Evolutionary conservation across 2,329 filamentous ascomycete species (phyloP).

Genomic region (Daldinia eschscholtzii): DNA sequence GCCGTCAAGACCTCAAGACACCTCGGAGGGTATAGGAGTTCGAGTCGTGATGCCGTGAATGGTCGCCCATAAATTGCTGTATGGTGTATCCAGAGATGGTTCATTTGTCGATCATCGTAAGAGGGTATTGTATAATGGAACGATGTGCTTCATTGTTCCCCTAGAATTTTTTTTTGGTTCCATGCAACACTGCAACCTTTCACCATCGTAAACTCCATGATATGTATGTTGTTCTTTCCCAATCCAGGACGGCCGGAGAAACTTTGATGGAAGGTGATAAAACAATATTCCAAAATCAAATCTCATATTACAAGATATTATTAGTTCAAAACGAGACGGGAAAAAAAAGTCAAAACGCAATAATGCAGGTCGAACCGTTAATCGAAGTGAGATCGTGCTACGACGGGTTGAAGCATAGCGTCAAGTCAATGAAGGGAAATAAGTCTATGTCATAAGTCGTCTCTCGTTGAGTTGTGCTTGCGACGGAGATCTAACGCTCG

Average conservation of each 20-base stretch:
- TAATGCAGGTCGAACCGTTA: slow-evolving; percentile 35
- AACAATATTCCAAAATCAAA: slow-evolving; percentile 45
- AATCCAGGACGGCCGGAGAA: slow-evolving; percentile 43
- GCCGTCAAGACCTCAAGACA: slow-evolving; percentile 45
- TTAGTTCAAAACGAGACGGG: slow-evolving; percentile 42
- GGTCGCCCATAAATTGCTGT: slow-evolving; percentile 55
- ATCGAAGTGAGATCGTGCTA: slow-evolving; percentile 34
- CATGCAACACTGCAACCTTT: slow-evolving; percentile 44
- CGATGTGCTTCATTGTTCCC: slow-evolving; percentile 41
- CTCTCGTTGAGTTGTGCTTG: slow-evolving; percentile 51
- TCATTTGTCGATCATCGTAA: slow-evolving; percentile 51
- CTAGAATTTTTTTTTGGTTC: slow-evolving; percentile 36
- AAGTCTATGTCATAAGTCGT: slow-evolving; percentile 56
- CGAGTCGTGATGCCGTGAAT: slow-evolving; percentile 55
- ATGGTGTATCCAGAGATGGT: slow-evolving; percentile 54
- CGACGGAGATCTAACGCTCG: slow-evolving; percentile 46
- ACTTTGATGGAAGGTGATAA: slow-evolving; percentile 37
- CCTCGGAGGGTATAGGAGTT: slow-evolving; percentile 53
- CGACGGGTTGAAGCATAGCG: slow-evolving; percentile 35
- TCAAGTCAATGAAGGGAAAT: slow-evolving; percentile 44
- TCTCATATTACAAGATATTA: slow-evolving; percentile 53
- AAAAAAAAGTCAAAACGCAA: slow-evolving; percentile 28
- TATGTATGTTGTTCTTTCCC: slow-evolving; percentile 42
- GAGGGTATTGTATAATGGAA: slow-evolving; percentile 51
- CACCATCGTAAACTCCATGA: slow-evolving; percentile 45